Conservation (phyloP, 441 rosid genomes). For the California macrophylla region DNA sequence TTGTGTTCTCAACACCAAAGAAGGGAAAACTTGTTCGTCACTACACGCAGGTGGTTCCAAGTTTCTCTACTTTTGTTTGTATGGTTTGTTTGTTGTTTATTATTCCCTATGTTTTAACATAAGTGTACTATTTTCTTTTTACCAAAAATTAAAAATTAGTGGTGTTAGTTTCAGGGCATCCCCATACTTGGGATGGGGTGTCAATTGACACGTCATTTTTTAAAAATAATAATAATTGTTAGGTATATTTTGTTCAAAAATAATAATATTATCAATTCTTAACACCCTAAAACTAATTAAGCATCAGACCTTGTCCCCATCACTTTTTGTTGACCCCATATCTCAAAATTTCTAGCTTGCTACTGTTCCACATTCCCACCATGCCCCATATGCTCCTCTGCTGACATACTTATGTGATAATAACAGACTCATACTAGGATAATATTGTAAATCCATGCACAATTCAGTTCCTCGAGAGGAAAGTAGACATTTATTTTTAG, state of each 20-base stretch:
- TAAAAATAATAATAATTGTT: not conserved
- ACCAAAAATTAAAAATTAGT: not conserved
- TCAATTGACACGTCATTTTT: not conserved
- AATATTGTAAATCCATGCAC: not conserved
- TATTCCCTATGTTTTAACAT: not conserved
- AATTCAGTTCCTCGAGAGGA: not conserved
- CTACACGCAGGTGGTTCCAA: constrained; percentile 55
- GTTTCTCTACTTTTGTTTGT: not conserved
- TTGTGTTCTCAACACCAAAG: constrained; percentile 65
- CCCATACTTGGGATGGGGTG: not conserved
- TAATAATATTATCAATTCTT: not conserved
- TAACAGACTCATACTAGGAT: no score
- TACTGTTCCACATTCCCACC: no score
- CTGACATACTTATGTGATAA: no score
- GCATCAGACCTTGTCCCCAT: not conserved
- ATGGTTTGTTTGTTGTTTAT: not conserved
- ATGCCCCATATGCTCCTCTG: no score
- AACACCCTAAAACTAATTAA: not conserved
- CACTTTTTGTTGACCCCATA: no score
- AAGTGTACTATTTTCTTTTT: not conserved
- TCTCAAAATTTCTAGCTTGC: no score
- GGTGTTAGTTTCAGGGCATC: no score
- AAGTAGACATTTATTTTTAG: not conserved
- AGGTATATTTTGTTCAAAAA: not conserved
- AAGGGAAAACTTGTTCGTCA: constrained; percentile 49